Base-by-base conservation (phyloP, 108 stramenopile species). In the Stephanodiscus triporus region DNA sequence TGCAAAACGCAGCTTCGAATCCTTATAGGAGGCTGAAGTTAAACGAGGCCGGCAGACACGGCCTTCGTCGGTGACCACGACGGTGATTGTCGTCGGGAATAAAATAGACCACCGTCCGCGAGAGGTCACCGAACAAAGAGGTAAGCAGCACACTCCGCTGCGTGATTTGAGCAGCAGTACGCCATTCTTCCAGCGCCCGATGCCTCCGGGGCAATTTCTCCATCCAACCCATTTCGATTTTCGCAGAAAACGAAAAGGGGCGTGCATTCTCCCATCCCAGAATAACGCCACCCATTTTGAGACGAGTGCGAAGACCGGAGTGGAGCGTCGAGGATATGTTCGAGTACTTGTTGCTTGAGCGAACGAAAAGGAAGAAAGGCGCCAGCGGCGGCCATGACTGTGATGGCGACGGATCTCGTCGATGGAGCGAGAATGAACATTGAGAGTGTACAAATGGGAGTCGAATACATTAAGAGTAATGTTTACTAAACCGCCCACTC, bases 221-320 rank as follows among this genome's bases (percentile, higher is more conserved):
- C 9, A 10, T 23, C 40, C 8, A 32, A 30, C 62, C 23, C 6
- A n/a, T 64, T 54, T 17, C 11, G 6, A 2, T 2, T 64, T 29
- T 61, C 14, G 84, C 86, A 11, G 37, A 76, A 80, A 78, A 80
- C 68, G 62, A 32, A 34, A 85, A 92, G 72, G n/a, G 91, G 86
- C 5, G 48, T 53, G 37, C 38, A 10, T 91, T 86, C 72, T 89
- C 92, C n/a, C n/a, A 40, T 11, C 22, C 79, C n/a, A 62, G 19
- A 84, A 78, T 42, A 85, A 78, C 11, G 84, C 84, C 22, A 47
- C 51, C 7, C 89, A 93, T 66, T 93, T 87, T 37, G 92, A 93
- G 54, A 89, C 88, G 16, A 87, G 84, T 27, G 88, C 90, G 8
- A 76, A 84, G 57, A 75, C 86, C 19, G 91, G 89, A 2, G 74